phyloP scores from a whole-genome alignment of 192 early-diverging fungal species.

The Coemansia guatemalensis region DNA sequence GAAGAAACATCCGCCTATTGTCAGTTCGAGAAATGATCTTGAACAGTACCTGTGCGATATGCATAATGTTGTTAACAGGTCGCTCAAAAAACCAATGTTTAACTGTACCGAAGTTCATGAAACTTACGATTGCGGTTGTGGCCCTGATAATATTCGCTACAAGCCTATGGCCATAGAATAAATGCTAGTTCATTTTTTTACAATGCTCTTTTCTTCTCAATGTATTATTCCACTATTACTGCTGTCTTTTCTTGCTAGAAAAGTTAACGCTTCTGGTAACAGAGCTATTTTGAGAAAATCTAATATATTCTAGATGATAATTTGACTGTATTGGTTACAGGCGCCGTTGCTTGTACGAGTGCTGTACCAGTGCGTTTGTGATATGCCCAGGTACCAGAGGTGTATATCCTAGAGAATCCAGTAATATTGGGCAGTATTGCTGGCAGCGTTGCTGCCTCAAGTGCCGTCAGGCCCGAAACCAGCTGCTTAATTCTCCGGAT shows the following conservation, averaged over 20 bases:
- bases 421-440: background rate
- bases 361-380: background rate
- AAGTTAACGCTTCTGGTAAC: background rate
- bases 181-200: background rate
- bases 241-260: background rate
- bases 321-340: background rate
- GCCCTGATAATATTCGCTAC: slow-evolving; percentile 47
- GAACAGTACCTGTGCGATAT: slow-evolving; percentile 86
- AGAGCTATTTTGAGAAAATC: too few species aligned
- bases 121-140: slow-evolving; percentile 87
- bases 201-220: background rate
- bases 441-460: background rate
- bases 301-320: background rate
- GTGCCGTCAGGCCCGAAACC: background rate
- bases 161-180: slow-evolving; percentile 16
- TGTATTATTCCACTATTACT: background rate
- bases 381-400: background rate
- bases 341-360: background rate
- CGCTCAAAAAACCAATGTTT: slow-evolving; percentile 76
- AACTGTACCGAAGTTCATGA: slow-evolving; percentile 77
- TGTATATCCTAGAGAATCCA: background rate
- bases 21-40: slow-evolving; percentile 64
- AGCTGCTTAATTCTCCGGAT: background rate
- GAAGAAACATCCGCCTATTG: slow-evolving; percentile 76
- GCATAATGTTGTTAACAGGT: slow-evolving; percentile 91